Percentiles rank a stretch among this genome's conserved stretches.
Conservation (phyloP, 2,329 filamentous ascomycete genomes). For the Byssothecium circinans region DNA sequence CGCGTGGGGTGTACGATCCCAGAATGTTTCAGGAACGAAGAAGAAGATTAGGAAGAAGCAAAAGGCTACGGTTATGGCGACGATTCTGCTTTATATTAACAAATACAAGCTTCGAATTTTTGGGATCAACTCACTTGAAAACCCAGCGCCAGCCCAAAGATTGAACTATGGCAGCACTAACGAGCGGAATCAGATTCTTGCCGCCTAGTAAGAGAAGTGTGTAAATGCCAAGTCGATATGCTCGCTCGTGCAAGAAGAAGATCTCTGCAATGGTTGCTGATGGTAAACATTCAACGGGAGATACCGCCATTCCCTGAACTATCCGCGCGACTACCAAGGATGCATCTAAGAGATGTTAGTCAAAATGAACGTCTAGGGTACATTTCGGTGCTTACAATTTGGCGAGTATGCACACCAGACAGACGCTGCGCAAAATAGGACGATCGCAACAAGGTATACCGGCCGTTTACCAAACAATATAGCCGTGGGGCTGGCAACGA, state of each 20-base stretch:
- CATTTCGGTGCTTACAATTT: conserved; percentile 51
- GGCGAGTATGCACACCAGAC: conserved; percentile 88
- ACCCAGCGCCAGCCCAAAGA: conserved; percentile 84
- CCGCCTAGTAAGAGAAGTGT: conserved; percentile 84
- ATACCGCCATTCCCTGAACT: conserved; percentile 84
- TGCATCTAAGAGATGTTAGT: conserved; percentile 46
- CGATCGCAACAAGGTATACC: conserved; percentile 76
- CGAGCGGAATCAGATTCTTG: conserved; percentile 85
- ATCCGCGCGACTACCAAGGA: conserved; percentile 81
- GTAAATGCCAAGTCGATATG: conserved; percentile 91
- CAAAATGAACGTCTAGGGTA: background rate
- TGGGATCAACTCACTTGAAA: conserved; percentile 57
- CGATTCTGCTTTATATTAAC: conserved; percentile 57
- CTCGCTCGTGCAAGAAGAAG: conserved; percentile 91
- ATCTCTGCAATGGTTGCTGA: conserved; percentile 95
- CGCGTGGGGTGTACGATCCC: conserved; percentile 76
- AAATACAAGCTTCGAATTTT: no score
- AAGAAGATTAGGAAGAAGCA: conserved; percentile 75
- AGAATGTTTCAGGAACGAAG: conserved; percentile 94
- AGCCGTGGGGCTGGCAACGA: conserved; percentile 84
- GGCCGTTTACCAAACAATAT: conserved; percentile 90
- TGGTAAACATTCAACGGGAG: conserved; percentile 87
- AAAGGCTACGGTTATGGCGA: conserved; percentile 76
- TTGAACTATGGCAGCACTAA: conserved; percentile 83
- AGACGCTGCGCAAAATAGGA: conserved; percentile 75